Conservation (phyloP, 164 flowering plant genomes). For the Stephania cephalantha region DNA sequence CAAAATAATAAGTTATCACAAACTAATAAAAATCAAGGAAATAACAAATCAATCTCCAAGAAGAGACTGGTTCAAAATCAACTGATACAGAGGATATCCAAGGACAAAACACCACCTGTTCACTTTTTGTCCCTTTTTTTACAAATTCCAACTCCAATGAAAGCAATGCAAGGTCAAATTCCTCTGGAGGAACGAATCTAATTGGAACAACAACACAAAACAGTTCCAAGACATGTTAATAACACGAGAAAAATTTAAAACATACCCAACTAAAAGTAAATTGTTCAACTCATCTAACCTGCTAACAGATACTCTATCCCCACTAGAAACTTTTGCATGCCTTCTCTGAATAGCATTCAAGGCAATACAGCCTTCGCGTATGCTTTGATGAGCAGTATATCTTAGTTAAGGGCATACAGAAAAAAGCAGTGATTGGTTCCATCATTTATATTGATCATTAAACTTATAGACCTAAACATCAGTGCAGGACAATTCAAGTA, state of each 20-base stretch:
- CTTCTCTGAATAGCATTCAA: slow-evolving; percentile 82
- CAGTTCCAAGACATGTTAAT: background rate
- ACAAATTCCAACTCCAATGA: slow-evolving; percentile 68
- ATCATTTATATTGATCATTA: background rate
- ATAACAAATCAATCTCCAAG: background rate
- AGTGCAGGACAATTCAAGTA: too few relatives aligned
- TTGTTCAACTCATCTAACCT: slow-evolving; percentile 32
- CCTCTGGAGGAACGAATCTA: slow-evolving; percentile 55
- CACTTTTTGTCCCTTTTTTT: slow-evolving; percentile 46
- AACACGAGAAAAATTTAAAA: slow-evolving; percentile 1
- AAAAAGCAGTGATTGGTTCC: background rate
- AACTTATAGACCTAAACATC: background rate
- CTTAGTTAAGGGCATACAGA: slow-evolving; percentile 40
- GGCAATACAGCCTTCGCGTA: slow-evolving; percentile 54
- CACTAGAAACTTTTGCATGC: slow-evolving; percentile 67
- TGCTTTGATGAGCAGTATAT: slow-evolving; percentile 49
- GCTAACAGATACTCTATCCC: slow-evolving; percentile 52
- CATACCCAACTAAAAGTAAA: background rate
- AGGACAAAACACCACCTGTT: slow-evolving; percentile 28
- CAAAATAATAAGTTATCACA: background rate
- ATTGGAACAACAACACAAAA: slow-evolving; percentile 1
- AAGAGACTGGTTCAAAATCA: background rate
- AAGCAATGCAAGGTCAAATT: slow-evolving; percentile 55
- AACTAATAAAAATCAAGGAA: background rate
- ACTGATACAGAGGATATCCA: background rate